A percentile compares a stretch with the other conserved stretches of the same genome.
Evolutionary conservation across 2,329 filamentous ascomycete species (phyloP).

Genomic region (Ascochyta pisi): DNA sequence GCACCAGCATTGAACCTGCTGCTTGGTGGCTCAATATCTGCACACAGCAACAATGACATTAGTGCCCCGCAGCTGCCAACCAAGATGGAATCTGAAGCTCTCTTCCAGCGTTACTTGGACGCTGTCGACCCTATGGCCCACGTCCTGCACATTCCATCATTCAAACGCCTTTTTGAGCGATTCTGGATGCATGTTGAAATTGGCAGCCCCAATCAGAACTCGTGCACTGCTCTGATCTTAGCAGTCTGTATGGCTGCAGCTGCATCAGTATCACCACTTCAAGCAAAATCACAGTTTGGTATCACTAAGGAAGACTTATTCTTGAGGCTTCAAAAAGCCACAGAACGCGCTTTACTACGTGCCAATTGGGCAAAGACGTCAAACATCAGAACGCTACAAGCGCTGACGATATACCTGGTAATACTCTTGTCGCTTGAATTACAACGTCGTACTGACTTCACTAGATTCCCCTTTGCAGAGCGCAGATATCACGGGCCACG

Average conservation of each 20-base stretch:
- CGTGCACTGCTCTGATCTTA: conserved; percentile 46
- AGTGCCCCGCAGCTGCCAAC: conserved; percentile 43
- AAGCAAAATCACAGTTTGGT: conserved; percentile 49
- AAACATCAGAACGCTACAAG: conserved; percentile 48
- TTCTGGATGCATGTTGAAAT: conserved; percentile 48
- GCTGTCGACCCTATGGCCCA: conserved; percentile 49
- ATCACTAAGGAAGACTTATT: conserved; percentile 49
- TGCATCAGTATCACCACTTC: conserved; percentile 45
- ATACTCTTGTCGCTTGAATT: neutral
- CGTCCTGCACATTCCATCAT: conserved; percentile 47
- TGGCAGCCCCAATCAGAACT: conserved; percentile 46
- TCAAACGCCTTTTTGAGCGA: conserved; percentile 47
- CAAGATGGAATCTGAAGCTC: conserved; percentile 44
- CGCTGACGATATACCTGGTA: conserved; percentile 49
- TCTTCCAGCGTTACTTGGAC: conserved; percentile 45
- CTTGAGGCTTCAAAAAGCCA: conserved; percentile 46
- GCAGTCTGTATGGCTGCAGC: conserved; percentile 49
- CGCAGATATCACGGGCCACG: conserved; percentile 48
- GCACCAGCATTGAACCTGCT: conserved; percentile 46
- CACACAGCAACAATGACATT: conserved; percentile 38
- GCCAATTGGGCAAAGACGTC: conserved; percentile 50
- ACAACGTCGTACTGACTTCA: conserved; percentile 13
- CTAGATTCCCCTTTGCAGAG: conserved; percentile 47
- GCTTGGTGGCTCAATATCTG: conserved; percentile 40
- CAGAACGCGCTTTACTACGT: conserved; percentile 44